These are phyloP conservation scores for Gliomastix tumulicola DNA, from an alignment of 2,329 filamentous ascomycete genomes.

Conservation along the genomic window DNA sequence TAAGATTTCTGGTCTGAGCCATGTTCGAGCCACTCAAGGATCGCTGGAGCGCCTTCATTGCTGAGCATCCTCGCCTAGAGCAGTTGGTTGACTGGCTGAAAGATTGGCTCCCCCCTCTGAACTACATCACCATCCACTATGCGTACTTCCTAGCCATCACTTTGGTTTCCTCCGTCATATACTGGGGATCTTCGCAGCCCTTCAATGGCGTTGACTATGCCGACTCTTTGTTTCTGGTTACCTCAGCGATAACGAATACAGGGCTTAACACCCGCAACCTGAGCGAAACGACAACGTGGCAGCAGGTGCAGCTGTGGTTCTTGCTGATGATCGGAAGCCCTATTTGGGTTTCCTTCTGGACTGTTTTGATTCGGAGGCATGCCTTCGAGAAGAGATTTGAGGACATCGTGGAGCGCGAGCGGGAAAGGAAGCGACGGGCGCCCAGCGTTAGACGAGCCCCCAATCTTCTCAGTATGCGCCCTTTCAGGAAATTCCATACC, in stretches of 20 bases:
- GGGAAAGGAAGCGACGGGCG: slow-evolving; percentile 16
- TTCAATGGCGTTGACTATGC: slow-evolving; percentile 46
- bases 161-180: slow-evolving; percentile 50
- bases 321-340: slow-evolving; percentile 60
- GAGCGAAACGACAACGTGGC: slow-evolving; percentile 57
- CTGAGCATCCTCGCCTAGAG: slow-evolving; percentile 1
- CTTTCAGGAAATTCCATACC: not conserved
- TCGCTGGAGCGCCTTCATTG: slow-evolving; percentile 2
- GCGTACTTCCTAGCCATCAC: slow-evolving; percentile 54
- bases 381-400: slow-evolving; percentile 57
- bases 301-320: slow-evolving; percentile 59
- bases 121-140: slow-evolving; percentile 61
- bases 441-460: slow-evolving; percentile 5
- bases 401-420: slow-evolving; percentile 36
- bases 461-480: slow-evolving; percentile 2
- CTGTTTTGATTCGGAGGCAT: slow-evolving; percentile 51
- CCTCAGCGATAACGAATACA: slow-evolving; percentile 58
- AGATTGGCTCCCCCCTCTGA: slow-evolving; percentile 33
- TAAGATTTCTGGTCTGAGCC: no score
- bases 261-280: slow-evolving; percentile 64
- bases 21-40: slow-evolving; percentile 2
- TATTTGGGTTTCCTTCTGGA: slow-evolving; percentile 60
- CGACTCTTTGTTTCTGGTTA: slow-evolving; percentile 59
- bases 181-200: slow-evolving; percentile 51
- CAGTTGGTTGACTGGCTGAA: not conserved